Conservation (phyloP, 371 early-diverging fungal genomes). For the Mucor circinelloides region DNA sequence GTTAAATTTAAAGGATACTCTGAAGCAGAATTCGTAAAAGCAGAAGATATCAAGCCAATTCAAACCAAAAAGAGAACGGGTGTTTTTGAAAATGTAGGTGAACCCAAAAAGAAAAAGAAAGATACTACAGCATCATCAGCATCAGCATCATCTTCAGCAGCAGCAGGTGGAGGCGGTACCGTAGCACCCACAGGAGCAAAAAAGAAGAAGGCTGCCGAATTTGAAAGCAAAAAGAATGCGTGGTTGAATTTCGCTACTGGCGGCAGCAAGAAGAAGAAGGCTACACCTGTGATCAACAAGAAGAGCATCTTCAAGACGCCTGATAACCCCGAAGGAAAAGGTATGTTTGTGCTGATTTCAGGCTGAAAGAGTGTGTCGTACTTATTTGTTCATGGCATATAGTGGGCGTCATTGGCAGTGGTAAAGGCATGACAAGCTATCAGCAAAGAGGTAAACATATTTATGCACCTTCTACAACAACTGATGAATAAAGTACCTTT, state of each 20-base stretch:
- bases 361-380: not conserved
- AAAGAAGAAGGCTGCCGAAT: slow-evolving; percentile 63
- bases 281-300: slow-evolving; percentile 53
- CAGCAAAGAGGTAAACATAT: slow-evolving; percentile 70
- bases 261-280: slow-evolving; percentile 41
- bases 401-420: slow-evolving; percentile 75
- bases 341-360: slow-evolving; percentile 30
- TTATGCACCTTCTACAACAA: slow-evolving; percentile 29
- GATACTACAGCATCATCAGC: slow-evolving; percentile 15
- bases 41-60: slow-evolving; percentile 59
- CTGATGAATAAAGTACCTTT: slow-evolving; percentile 4
- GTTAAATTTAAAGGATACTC: slow-evolving; percentile 70
- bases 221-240: slow-evolving; percentile 73
- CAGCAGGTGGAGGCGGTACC: not conserved
- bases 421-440: slow-evolving; percentile 71
- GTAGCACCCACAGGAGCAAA: slow-evolving; percentile 23
- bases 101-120: slow-evolving; percentile 28
- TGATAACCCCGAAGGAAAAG: slow-evolving; percentile 69
- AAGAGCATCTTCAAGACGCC: slow-evolving; percentile 75
- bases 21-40: slow-evolving; percentile 57
- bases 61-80: slow-evolving; percentile 42
- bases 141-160: slow-evolving; percentile 11
- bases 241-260: slow-evolving; percentile 80
- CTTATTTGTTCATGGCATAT: not conserved
- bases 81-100: slow-evolving; percentile 46